These are phyloP conservation scores for Cryptococcus depauperatus DNA, from an alignment of 1,284 basidiomycete genomes.

Conservation along the genomic window DNA sequence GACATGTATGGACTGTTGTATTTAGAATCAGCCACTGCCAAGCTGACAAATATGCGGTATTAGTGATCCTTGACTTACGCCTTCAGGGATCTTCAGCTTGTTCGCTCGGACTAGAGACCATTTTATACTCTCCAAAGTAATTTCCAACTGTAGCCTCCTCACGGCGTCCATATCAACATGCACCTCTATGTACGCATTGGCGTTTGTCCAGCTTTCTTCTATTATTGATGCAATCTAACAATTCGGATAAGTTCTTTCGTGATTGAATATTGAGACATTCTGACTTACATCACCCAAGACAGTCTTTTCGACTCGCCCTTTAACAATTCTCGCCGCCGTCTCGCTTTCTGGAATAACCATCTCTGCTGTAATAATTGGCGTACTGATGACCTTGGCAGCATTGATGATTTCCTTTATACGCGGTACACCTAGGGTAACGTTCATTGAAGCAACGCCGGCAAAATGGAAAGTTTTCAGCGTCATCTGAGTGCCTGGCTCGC, in stretches of 20 bases:
- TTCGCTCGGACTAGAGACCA: conserved; percentile 79
- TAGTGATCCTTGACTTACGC: conserved; percentile 51
- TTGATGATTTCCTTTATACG: conserved; percentile 99
- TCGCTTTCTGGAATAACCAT: conserved; percentile 77
- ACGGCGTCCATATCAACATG: conserved; percentile 88
- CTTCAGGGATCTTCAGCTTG: conserved; percentile 88
- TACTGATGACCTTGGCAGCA: conserved; percentile 91
- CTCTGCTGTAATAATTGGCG: conserved; percentile 96
- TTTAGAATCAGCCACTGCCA: too few relatives aligned
- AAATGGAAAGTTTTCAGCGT: conserved; percentile 99
- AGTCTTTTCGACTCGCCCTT: conserved; percentile 93
- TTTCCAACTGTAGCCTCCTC: conserved; percentile 87
- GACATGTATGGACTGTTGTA: conserved; percentile 52
- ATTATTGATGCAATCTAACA: conserved; percentile 76
- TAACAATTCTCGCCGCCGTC: conserved; percentile 90
- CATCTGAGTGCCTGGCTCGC: conserved; percentile 99
- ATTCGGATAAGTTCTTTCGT: too few relatives aligned
- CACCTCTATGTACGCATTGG: conserved; percentile 86
- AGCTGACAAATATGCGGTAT: too few relatives aligned
- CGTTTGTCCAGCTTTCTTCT: conserved; percentile 91
- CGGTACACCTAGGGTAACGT: conserved; percentile 97
- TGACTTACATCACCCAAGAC: conserved; percentile 76
- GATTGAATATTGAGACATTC: not conserved
- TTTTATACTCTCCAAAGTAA: conserved; percentile 88
- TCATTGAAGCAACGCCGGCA: conserved; percentile 99